Conservation (phyloP, 495 filamentous ascomycete species). For the Daldinia vernicosa region DNA sequence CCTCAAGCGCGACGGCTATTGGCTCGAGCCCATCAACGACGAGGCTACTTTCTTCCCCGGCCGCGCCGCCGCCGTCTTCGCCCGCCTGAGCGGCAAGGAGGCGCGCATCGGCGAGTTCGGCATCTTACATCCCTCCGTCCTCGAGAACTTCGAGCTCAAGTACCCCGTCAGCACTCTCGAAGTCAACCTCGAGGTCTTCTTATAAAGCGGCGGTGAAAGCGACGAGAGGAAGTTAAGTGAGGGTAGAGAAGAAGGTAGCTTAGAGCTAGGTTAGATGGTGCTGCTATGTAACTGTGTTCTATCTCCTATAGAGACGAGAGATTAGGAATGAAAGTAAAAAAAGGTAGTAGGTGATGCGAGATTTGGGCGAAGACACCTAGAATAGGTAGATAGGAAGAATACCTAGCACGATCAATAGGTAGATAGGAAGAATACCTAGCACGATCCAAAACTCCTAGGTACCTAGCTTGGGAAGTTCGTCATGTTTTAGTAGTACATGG, state of each 20-base stretch:
- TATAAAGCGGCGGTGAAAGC: slow-evolving; percentile 56
- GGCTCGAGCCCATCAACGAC: slow-evolving; percentile 85
- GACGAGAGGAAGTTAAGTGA: not conserved
- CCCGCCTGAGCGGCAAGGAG: slow-evolving; percentile 74
- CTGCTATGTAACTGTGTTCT: not conserved
- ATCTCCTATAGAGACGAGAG: not conserved
- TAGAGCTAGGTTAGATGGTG: not conserved
- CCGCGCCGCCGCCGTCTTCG: slow-evolving; percentile 82
- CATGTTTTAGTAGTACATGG: not conserved
- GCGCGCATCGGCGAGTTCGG: slow-evolving; percentile 85
- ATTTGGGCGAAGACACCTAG: not conserved
- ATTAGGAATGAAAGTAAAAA: not conserved
- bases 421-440: not conserved
- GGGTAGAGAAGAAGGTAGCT: not conserved
- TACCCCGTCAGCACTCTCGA: slow-evolving; percentile 96
- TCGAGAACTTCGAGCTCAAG: slow-evolving; percentile 92
- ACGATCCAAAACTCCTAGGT: not conserved
- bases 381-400: not conserved
- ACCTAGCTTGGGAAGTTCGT: not conserved
- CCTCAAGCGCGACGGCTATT: slow-evolving; percentile 73
- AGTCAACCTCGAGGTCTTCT: slow-evolving; percentile 93
- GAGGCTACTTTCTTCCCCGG: slow-evolving; percentile 92
- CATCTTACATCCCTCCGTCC: slow-evolving; percentile 89
- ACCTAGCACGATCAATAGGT: not conserved
- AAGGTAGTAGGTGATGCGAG: not conserved